A percentile compares a stretch with the other conserved stretches of the same genome.
Evolutionary conservation across 2,329 filamentous ascomycete species (phyloP).

Genomic region (Microdochium paspali): DNA sequence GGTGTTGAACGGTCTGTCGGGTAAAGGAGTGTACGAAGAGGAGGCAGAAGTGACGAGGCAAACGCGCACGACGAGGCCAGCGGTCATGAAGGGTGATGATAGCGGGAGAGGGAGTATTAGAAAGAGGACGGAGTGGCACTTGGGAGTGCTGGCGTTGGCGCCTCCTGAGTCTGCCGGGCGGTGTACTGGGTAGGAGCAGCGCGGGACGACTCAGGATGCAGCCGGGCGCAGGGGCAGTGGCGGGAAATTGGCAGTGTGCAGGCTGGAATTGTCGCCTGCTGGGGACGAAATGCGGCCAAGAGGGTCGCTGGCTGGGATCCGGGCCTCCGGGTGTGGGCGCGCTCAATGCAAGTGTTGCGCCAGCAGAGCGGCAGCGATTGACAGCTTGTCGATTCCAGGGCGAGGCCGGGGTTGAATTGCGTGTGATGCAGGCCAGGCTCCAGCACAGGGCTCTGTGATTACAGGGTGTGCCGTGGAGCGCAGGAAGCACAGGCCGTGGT

Average conservation of each 20-base stretch:
- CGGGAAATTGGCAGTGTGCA: background rate
- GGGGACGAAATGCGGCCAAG: background rate
- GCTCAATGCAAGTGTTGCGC: no score
- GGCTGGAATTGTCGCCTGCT: background rate
- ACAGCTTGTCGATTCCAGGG: background rate
- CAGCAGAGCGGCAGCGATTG: no score
- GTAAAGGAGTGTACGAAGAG: slow-evolving; percentile 1
- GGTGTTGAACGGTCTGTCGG: background rate
- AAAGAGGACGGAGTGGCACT: background rate
- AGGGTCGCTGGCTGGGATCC: background rate
- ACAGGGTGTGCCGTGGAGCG: background rate
- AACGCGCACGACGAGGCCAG: background rate
- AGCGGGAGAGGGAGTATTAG: background rate
- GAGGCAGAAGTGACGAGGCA: background rate
- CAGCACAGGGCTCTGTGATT: background rate
- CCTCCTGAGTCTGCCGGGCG: background rate
- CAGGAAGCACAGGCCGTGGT: background rate
- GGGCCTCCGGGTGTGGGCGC: no score
- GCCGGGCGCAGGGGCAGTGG: background rate
- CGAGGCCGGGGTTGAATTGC: background rate
- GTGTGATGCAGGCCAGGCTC: background rate
- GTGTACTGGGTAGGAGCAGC: background rate
- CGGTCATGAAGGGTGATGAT: background rate
- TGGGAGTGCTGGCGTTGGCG: background rate
- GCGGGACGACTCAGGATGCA: background rate